Percentiles rank a stretch among this genome's conserved stretches.
Evolutionary conservation across 768 basidiomycete genomes (phyloP).

Genomic region (Podaxis sp.): DNA sequence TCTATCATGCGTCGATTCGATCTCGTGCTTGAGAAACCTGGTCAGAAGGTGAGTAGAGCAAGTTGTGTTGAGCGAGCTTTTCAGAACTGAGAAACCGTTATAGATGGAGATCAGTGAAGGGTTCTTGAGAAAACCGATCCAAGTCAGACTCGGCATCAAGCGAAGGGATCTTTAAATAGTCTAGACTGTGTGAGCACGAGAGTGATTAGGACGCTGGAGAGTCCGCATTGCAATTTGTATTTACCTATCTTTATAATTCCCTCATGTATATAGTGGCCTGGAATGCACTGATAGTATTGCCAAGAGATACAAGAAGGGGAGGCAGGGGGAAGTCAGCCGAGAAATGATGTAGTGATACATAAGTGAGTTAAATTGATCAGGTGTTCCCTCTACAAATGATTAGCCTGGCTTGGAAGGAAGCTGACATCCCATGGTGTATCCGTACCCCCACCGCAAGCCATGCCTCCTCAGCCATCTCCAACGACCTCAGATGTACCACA

Average conservation of each 20-base stretch:
- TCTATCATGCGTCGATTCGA: slow-evolving; percentile 75
- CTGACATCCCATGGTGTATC: slow-evolving; percentile 7
- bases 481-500: neutral
- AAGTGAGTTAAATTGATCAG: slow-evolving; percentile 2
- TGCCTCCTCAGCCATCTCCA: neutral
- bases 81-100: neutral
- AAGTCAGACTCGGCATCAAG: slow-evolving; percentile 71
- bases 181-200: neutral
- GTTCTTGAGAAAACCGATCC: slow-evolving; percentile 80
- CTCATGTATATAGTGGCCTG: neutral
- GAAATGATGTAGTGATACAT: neutral
- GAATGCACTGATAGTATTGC: neutral
- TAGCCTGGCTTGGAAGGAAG: slow-evolving; percentile 1
- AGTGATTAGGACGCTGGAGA: neutral
- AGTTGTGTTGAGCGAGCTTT: neutral
- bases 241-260: neutral
- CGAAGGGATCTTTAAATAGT: slow-evolving; percentile 40
- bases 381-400: neutral
- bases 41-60: slow-evolving; percentile 41
- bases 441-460: slow-evolving; percentile 5
- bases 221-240: neutral
- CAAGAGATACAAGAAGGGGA: neutral
- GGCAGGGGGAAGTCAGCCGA: neutral
- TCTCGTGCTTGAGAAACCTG: slow-evolving; percentile 61
- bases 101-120: slow-evolving; percentile 78